Percentiles rank a stretch among this genome's conserved stretches.
Evolutionary conservation across 2,329 filamentous ascomycete species (phyloP).

Genomic region (Graphiopsis chlorocephala): DNA sequence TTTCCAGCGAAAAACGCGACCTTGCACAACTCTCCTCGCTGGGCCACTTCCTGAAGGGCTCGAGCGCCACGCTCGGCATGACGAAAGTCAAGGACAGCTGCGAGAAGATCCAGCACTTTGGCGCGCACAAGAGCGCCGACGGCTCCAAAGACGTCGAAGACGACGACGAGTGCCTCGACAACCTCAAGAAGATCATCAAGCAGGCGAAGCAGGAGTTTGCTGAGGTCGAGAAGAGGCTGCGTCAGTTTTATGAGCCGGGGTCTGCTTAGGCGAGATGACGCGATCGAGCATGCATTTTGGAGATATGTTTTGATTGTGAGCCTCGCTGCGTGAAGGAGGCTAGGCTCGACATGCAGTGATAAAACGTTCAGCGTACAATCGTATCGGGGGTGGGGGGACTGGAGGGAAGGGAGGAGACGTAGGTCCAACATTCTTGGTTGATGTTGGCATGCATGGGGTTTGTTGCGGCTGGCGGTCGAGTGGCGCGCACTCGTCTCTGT

Average conservation of each 20-base stretch:
- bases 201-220: slow-evolving; percentile 74
- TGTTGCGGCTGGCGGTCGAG: not conserved
- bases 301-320: not conserved
- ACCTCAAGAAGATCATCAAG: slow-evolving; percentile 67
- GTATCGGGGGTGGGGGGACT: not conserved
- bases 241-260: slow-evolving; percentile 58
- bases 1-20: slow-evolving; percentile 60
- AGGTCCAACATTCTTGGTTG: not conserved
- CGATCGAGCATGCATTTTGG: not conserved
- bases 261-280: slow-evolving; percentile 40
- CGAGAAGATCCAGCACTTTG: slow-evolving; percentile 94
- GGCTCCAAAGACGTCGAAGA: slow-evolving; percentile 66
- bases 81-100: slow-evolving; percentile 88
- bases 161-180: slow-evolving; percentile 64
- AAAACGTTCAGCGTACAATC: not conserved
- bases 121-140: slow-evolving; percentile 75
- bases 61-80: slow-evolving; percentile 88
- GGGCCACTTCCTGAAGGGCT: slow-evolving; percentile 96
- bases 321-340: not conserved
- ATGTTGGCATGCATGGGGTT: not conserved
- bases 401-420: not conserved
- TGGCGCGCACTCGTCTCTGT: not conserved
- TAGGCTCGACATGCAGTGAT: not conserved
- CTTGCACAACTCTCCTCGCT: slow-evolving; percentile 75
- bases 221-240: slow-evolving; percentile 68